Evolutionary conservation across 2,329 filamentous ascomycete species (phyloP).

Genomic region (Sporothrix luriei): DNA sequence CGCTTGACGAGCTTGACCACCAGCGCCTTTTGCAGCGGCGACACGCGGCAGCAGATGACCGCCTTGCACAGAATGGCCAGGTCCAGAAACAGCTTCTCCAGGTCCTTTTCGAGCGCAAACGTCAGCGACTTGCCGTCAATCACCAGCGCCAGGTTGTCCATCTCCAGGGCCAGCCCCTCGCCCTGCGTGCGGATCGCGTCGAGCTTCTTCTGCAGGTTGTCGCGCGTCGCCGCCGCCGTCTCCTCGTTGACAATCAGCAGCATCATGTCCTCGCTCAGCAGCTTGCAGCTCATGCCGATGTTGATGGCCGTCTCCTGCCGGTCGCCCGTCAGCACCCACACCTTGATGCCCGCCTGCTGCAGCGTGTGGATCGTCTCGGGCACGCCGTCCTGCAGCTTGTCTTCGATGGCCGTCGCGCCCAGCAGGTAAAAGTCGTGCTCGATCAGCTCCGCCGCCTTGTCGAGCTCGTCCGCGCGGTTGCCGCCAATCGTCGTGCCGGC

Average conservation of each 20-base stretch:
- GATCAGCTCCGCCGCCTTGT: constrained; percentile 95
- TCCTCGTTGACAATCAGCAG: constrained; percentile 96
- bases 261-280: constrained; percentile 98
- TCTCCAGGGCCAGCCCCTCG: constrained; percentile 68
- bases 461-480: constrained; percentile 89
- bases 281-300: constrained; percentile 98
- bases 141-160: constrained; percentile 84
- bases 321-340: constrained; percentile 97
- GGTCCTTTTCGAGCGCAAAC: constrained; percentile 86
- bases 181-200: constrained; percentile 86
- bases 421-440: constrained; percentile 90
- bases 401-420: constrained; percentile 95
- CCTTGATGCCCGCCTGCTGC: constrained; percentile 95
- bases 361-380: constrained; percentile 97
- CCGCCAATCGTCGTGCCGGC: constrained; percentile 89
- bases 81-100: constrained; percentile 92
- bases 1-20: constrained; percentile 98
- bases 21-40: constrained; percentile 92
- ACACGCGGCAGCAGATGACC: constrained; percentile 98
- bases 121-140: constrained; percentile 97
- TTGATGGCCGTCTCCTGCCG: constrained; percentile 99
- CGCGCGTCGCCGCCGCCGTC: constrained; percentile 71
- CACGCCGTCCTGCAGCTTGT: constrained; percentile 93
- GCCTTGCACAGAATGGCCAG: constrained; percentile 95
- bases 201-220: constrained; percentile 91